Percentiles rank a stretch among this genome's conserved stretches.
Conservation (phyloP, 2,329 filamentous ascomycete species). For the Metarhizium guizhouense region DNA sequence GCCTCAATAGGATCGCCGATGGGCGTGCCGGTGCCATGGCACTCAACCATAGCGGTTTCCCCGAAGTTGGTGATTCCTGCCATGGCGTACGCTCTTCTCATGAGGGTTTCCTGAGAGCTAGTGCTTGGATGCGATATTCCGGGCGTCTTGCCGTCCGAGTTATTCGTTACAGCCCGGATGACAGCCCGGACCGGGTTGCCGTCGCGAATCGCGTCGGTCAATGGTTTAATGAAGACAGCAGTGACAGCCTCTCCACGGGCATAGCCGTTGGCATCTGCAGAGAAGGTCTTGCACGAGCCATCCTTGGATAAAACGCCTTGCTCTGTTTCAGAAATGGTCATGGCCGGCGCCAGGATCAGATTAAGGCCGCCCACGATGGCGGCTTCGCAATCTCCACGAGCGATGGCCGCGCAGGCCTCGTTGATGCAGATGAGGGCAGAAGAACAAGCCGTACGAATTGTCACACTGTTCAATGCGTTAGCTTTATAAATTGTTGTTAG, state of each 20-base stretch:
- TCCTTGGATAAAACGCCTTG: constrained; percentile 26
- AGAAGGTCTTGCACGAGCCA: constrained; percentile 27
- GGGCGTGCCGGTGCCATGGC: constrained; percentile 30
- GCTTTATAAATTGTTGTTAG: not conserved
- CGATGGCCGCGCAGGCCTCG: constrained; percentile 22
- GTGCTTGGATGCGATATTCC: constrained; percentile 31
- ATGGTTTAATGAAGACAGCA: constrained; percentile 34
- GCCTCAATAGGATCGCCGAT: constrained; percentile 29
- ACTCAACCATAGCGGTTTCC: constrained; percentile 25
- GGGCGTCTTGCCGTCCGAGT: constrained; percentile 32
- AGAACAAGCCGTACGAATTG: constrained; percentile 30
- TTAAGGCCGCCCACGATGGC: constrained; percentile 23
- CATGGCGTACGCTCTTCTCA: constrained; percentile 19
- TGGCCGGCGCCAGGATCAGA: constrained; percentile 19
- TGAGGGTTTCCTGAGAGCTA: constrained; percentile 22
- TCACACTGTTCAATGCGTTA: constrained; percentile 10
- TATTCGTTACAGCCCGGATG: constrained; percentile 26
- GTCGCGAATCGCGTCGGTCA: constrained; percentile 36
- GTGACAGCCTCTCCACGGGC: constrained; percentile 39
- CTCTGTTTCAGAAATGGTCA: constrained; percentile 18
- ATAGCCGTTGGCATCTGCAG: constrained; percentile 39
- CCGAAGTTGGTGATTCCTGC: constrained; percentile 16
- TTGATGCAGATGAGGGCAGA: constrained; percentile 26
- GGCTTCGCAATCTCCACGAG: constrained; percentile 14
- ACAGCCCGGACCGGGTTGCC: constrained; percentile 33